phyloP scores from a whole-genome alignment of 768 basidiomycete genomes.

The Panus rudis region DNA sequence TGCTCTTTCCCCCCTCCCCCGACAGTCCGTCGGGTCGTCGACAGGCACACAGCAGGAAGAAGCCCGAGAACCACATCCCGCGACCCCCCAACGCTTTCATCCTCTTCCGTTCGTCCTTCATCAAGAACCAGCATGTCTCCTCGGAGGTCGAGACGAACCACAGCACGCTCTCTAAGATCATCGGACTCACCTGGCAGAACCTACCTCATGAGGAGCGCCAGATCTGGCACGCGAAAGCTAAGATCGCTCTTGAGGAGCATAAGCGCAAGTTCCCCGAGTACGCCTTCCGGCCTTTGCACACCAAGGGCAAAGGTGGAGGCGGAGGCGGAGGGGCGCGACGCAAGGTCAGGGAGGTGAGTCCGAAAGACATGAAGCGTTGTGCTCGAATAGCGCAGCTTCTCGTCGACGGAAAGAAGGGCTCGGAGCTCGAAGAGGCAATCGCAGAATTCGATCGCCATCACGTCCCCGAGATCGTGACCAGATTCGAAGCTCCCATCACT shows the following conservation, averaged over 20 bases:
- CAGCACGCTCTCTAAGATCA: conserved; percentile 78
- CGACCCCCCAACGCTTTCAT: conserved; percentile 86
- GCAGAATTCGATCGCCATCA: conserved; percentile 38
- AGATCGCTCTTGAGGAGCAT: conserved; percentile 65
- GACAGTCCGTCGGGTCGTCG: conserved; percentile 20
- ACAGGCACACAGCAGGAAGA: conserved; percentile 56
- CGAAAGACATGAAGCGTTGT: conserved; percentile 57
- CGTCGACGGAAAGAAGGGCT: conserved; percentile 33
- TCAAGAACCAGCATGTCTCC: conserved; percentile 71
- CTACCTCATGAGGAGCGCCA: conserved; percentile 70
- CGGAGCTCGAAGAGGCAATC: conserved; percentile 28
- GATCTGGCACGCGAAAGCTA: conserved; percentile 73
- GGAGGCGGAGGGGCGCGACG: conserved; percentile 46
- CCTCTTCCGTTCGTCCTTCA: conserved; percentile 78
- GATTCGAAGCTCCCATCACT: conserved; percentile 69
- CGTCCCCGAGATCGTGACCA: conserved; percentile 55
- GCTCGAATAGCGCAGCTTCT: conserved; percentile 62
- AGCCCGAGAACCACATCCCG: conserved; percentile 69
- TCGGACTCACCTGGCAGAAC: conserved; percentile 77
- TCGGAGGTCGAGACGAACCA: conserved; percentile 77
- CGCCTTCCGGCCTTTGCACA: conserved; percentile 60
- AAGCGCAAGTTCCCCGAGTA: conserved; percentile 72
- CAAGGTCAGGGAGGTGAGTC: conserved; percentile 55
- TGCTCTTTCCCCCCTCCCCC: conserved; percentile 50
- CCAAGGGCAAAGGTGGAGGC: conserved; percentile 29